phyloP scores from a whole-genome alignment of 139 green algal species.

The Zygnema cylindricum region DNA sequence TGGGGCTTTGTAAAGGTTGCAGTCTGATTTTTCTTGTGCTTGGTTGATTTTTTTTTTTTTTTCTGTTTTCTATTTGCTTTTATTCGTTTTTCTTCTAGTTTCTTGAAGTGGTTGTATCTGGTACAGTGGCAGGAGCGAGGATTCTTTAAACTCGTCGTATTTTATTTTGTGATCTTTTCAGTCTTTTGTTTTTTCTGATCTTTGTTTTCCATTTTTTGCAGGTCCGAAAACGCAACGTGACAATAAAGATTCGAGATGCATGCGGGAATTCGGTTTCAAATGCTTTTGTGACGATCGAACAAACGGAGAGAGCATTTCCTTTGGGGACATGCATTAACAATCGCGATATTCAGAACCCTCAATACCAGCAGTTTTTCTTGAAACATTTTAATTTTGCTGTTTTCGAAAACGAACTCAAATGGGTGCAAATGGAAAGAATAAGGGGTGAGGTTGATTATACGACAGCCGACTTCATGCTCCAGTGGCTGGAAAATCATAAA shows the following conservation, averaged over 20 bases:
- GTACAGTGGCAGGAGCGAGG: too few species aligned
- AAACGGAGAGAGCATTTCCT: constrained; percentile 44
- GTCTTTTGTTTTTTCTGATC: too few species aligned
- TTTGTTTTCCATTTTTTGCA: neutral
- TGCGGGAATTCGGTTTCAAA: constrained; percentile 8
- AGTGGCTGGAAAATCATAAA: constrained; percentile 21
- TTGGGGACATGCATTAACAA: constrained; percentile 39
- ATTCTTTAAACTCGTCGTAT: too few species aligned
- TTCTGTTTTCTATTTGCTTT: too few species aligned
- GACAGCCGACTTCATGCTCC: constrained; percentile 36
- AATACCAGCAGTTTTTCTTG: constrained; percentile 36
- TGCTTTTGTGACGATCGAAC: constrained; percentile 32
- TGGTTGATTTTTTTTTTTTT: too few species aligned
- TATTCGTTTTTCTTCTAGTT: too few species aligned
- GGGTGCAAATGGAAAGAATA: constrained; percentile 24
- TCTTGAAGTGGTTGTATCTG: too few species aligned
- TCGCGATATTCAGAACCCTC: constrained; percentile 25
- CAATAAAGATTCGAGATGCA: neutral
- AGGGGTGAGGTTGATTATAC: constrained; percentile 10
- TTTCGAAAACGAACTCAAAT: constrained; percentile 61
- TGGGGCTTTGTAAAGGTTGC: too few species aligned
- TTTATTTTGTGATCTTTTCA: too few species aligned
- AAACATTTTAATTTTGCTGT: constrained; percentile 38
- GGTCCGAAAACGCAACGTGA: constrained; percentile 30
- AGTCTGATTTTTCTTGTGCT: too few species aligned